A percentile compares a stretch with the other conserved stretches of the same genome.
Conservation (phyloP, 2,329 filamentous ascomycete genomes). For the Neopestalotiopsis clavispora region DNA sequence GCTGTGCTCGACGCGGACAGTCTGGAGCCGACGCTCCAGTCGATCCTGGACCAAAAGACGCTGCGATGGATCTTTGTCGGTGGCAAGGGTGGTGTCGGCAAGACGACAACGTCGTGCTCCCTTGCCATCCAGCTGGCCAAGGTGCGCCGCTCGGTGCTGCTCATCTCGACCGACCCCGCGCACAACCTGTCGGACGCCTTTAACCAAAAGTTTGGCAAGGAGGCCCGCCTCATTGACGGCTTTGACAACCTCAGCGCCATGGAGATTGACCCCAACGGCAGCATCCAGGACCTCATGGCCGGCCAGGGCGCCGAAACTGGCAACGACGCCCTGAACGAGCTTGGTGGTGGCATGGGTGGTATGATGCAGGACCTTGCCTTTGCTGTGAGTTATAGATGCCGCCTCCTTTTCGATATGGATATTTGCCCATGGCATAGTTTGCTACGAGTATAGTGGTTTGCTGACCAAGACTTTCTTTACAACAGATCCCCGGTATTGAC, state of each 20-base stretch:
- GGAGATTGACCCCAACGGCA: conserved; percentile 99
- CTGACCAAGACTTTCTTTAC: neutral
- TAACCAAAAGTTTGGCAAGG: conserved; percentile 98
- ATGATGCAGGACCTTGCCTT: conserved; percentile 99
- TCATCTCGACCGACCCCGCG: conserved; percentile 97
- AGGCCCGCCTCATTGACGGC: conserved; percentile 88
- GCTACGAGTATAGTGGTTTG: neutral
- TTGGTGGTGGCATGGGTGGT: conserved; percentile 77
- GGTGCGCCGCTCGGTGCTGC: conserved; percentile 91
- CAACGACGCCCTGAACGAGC: conserved; percentile 66
- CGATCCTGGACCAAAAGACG: conserved; percentile 91
- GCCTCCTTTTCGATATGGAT: too few relatives aligned
- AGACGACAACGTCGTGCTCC: conserved; percentile 99
- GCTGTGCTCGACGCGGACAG: conserved; percentile 65
- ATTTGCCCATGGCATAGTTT: neutral
- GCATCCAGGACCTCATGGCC: conserved; percentile 91
- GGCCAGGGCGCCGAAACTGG: conserved; percentile 73
- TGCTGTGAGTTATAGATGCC: conserved; percentile 63
- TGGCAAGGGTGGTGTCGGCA: conserved; percentile 97
- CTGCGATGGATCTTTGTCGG: conserved; percentile 99
- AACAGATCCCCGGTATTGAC: conserved; percentile 93
- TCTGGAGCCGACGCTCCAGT: conserved; percentile 91
- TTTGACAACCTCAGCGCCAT: conserved; percentile 95
- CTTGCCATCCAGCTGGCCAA: conserved; percentile 97
- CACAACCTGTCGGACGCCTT: conserved; percentile 99